Evolutionary conservation across 345 rosid genomes (phyloP), one percentile per base, ranked within the genome.

Genomic region (Triadica sebifera): DNA sequence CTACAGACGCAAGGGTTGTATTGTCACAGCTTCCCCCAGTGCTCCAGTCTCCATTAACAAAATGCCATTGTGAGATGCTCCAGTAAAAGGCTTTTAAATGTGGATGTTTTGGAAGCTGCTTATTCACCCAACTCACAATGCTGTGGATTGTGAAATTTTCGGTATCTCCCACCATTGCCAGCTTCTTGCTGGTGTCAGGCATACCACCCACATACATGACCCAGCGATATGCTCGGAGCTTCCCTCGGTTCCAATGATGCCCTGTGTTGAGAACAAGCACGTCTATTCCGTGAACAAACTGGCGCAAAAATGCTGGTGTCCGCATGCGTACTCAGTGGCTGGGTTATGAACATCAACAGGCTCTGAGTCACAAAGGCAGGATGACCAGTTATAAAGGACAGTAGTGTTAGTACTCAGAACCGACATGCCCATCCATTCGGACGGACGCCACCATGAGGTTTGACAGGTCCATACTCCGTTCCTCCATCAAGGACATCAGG

Each of bases 241-340:
- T 92, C 69, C 94, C 94, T 53, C 89, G 78, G 75, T 92, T 92
- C 97, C 97, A 92, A 19, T 92, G 94, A 69, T 92, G 94, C 15
- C 97, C 94, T 0, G 93, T 86, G 84, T 90, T 92, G 69, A 90
- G 90, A 68, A 92, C 91, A 78, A 92, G 69, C n/a, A 90, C 90
- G 38, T 88, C 69, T 25, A 92, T 77, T 70, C 71, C 87, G 68
- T 83, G 85, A 74, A 92, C 89, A 79, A 78, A 83, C 25, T 69
- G 79, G 12, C 79, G 82, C 85, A 92, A 62, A 74, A 92, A 92
- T 10, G 89, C 87, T 20, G 95, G 97, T 49, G 95, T 90, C 11
- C 89, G 97, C 97, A 92, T 90, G 93, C 95, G 49, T 81, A 80
- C 53, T 90, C 81, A 11, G 89, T 85, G 58, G 57, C 64, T 5